These are phyloP conservation scores for Phytophthora tubulina DNA, from an alignment of 352 stramenopile genomes.

Conservation along the genomic window DNA sequence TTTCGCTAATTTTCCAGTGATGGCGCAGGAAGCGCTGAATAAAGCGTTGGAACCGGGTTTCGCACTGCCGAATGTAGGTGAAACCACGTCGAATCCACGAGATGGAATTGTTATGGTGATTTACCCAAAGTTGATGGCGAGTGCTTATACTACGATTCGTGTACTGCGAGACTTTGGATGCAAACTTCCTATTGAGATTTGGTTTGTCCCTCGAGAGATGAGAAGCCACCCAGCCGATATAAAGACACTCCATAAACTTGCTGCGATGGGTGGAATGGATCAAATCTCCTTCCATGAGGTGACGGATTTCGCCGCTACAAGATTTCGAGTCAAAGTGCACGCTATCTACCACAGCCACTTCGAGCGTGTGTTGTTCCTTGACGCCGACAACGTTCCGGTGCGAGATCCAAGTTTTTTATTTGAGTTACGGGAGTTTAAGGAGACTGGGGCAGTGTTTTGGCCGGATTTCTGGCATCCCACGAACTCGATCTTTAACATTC, in stretches of 20 bases:
- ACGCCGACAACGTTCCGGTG: conserved; percentile 61
- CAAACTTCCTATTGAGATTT: conserved; percentile 57
- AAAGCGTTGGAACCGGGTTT: conserved; percentile 15
- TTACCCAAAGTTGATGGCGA: conserved; percentile 55
- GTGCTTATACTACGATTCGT: conserved; percentile 47
- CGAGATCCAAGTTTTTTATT: conserved; percentile 61
- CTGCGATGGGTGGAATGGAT: conserved; percentile 26
- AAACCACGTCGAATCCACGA: conserved; percentile 4
- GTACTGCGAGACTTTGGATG: conserved; percentile 47
- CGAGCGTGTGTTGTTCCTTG: conserved; percentile 56
- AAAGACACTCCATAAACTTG: conserved; percentile 37
- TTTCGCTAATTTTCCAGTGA: conserved; percentile 44
- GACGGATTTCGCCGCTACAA: conserved; percentile 30
- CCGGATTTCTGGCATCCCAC: conserved; percentile 71
- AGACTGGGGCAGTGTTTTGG: conserved; percentile 67
- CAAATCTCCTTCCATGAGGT: conserved; percentile 39
- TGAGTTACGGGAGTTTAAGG: conserved; percentile 37
- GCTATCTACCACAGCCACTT: conserved; percentile 56
- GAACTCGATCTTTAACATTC: conserved; percentile 69
- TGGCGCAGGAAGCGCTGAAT: conserved; percentile 18
- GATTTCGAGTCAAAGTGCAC: conserved; percentile 61
- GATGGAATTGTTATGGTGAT: conserved; percentile 62
- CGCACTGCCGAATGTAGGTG: conserved; percentile 19
- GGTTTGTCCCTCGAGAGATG: conserved; percentile 50
- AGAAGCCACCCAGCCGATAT: conserved; percentile 19